A percentile compares a stretch with the other conserved stretches of the same genome.
Evolutionary conservation across 78 protist genomes (phyloP).

Genomic region (Dictyostelium firmibasis): DNA sequence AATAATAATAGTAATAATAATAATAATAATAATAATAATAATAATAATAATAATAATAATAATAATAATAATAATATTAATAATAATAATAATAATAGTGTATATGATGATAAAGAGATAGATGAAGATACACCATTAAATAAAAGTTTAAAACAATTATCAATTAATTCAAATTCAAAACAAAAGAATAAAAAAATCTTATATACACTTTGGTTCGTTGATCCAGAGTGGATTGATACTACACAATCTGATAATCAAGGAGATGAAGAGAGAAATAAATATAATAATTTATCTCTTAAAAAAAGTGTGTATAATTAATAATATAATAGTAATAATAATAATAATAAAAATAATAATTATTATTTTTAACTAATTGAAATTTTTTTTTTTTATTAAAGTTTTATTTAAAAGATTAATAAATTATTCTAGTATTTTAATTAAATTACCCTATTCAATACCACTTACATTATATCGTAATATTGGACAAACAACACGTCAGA

Average conservation of each 20-base stretch:
- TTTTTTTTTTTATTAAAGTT: background rate
- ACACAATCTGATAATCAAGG: background rate
- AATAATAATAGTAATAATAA: too few species aligned
- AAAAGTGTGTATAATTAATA: background rate
- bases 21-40: too few species aligned
- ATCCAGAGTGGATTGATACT: conserved; percentile 69
- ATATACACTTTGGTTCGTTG: conserved; percentile 62
- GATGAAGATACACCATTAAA: conserved; percentile 31
- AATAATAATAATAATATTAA: background rate
- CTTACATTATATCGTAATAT: background rate
- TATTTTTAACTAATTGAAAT: background rate
- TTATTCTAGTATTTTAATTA: background rate
- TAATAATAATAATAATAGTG: background rate
- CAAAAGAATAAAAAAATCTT: conserved; percentile 43
- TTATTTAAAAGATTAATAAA: background rate
- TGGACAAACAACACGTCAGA: conserved; percentile 30
- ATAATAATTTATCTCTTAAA: background rate
- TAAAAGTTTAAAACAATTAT: conserved; percentile 24
- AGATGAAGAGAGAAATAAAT: background rate
- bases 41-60: background rate
- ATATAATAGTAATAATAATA: background rate
- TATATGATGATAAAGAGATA: background rate
- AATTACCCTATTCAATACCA: conserved; percentile 18
- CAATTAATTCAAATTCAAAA: background rate
- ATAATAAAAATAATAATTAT: background rate